These are phyloP conservation scores for Piedraia hortae DNA, from an alignment of 2,329 filamentous ascomycete species.

Conservation along the genomic window DNA sequence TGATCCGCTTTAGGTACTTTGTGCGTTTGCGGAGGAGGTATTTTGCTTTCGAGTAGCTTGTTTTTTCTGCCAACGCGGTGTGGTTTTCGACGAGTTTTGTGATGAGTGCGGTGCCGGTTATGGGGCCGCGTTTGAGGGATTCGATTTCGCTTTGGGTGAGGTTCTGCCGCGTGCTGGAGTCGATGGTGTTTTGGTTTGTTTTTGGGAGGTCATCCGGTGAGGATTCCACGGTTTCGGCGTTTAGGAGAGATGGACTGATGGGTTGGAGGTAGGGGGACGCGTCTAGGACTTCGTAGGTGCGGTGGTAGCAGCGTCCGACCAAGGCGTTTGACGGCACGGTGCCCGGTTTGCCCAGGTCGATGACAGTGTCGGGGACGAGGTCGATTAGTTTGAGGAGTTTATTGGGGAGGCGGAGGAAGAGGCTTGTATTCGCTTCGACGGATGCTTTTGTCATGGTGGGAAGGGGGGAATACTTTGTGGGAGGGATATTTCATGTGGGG, in stretches of 20 bases:
- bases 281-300: slow-evolving; percentile 75
- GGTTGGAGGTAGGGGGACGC: slow-evolving; percentile 32
- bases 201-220: slow-evolving; percentile 27
- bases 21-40: slow-evolving; percentile 84
- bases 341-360: slow-evolving; percentile 81
- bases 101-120: slow-evolving; percentile 71
- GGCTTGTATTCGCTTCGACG: slow-evolving; percentile 22
- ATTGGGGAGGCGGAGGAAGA: slow-evolving; percentile 29
- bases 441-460: too few species aligned
- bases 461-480: too few species aligned
- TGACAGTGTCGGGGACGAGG: slow-evolving; percentile 35
- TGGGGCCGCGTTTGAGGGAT: slow-evolving; percentile 36
- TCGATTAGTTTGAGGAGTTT: slow-evolving; percentile 29
- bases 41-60: slow-evolving; percentile 73
- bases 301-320: slow-evolving; percentile 67
- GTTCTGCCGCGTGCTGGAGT: slow-evolving; percentile 42
- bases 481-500: too few species aligned
- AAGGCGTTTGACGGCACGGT: slow-evolving; percentile 71
- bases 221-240: too few species aligned
- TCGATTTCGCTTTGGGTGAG: slow-evolving; percentile 47
- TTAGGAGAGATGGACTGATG: slow-evolving; percentile 31
- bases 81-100: slow-evolving; percentile 81
- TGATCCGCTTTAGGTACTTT: slow-evolving; percentile 79
- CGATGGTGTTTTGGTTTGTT: slow-evolving; percentile 34
- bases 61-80: slow-evolving; percentile 77